Evolutionary conservation across 129 eudicot genomes (phyloP).

Genomic region (Artemisia tridentata): DNA sequence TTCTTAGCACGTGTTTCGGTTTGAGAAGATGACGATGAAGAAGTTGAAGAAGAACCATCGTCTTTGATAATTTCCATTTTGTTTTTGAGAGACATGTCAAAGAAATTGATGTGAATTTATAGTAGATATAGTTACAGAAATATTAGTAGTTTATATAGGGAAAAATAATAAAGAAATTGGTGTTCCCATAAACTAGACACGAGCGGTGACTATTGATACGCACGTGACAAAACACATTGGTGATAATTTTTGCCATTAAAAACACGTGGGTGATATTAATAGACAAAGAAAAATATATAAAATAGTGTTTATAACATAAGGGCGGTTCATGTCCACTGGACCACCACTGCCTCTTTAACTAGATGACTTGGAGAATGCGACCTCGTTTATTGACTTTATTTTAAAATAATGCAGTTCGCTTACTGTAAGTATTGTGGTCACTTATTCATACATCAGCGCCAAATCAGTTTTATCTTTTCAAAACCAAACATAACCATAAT

Average conservation of each 20-base stretch:
- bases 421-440: no score
- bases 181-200: slow-evolving; percentile 27
- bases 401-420: background rate
- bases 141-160: background rate
- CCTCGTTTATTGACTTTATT: background rate
- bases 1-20: background rate
- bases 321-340: slow-evolving; percentile 12
- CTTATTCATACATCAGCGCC: no score
- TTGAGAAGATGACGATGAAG: slow-evolving; percentile 28
- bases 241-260: slow-evolving; percentile 19
- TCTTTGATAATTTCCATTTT: slow-evolving; percentile 26
- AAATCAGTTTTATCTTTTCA: no score
- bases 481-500: no score
- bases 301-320: background rate
- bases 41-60: slow-evolving; percentile 27
- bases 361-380: background rate
- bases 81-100: background rate
- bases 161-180: slow-evolving; percentile 8
- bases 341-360: slow-evolving; percentile 1
- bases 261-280: slow-evolving; percentile 26
- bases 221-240: slow-evolving; percentile 11
- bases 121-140: background rate
- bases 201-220: background rate
- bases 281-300: background rate
- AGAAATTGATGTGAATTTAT: slow-evolving; percentile 2